phyloP scores from a whole-genome alignment of 495 filamentous ascomycete genomes.

The Aspergillus kassunensis region DNA sequence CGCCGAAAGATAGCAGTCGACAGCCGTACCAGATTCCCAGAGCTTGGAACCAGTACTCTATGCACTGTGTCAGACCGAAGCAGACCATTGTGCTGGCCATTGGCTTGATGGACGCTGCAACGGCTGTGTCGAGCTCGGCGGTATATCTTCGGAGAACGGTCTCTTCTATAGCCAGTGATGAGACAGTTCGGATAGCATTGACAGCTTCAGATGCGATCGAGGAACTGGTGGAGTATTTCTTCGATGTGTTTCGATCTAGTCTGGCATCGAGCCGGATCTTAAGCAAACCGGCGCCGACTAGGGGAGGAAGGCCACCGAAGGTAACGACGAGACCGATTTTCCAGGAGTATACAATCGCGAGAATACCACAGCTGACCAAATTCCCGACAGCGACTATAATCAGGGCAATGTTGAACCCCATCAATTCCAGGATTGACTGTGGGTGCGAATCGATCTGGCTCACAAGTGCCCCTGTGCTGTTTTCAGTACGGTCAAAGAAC shows the following conservation, averaged over 20 bases:
- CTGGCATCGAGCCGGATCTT: conserved; percentile 73
- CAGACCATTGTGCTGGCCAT: conserved; percentile 36
- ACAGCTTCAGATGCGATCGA: conserved; percentile 89
- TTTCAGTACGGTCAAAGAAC: conserved; percentile 83
- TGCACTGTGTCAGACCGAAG: conserved; percentile 36
- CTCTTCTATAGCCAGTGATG: conserved; percentile 74
- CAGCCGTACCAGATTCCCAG: conserved; percentile 53
- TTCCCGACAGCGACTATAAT: conserved; percentile 61
- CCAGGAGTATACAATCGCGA: conserved; percentile 44
- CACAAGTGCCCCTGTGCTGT: conserved; percentile 77
- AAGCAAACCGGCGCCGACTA: conserved; percentile 48
- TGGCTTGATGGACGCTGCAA: conserved; percentile 23
- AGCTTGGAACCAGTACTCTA: conserved; percentile 43
- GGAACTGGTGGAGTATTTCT: conserved; percentile 48
- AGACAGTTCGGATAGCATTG: conserved; percentile 85
- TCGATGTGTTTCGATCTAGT: conserved; percentile 55
- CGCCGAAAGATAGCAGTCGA: conserved; percentile 12
- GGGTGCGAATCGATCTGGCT: conserved; percentile 60
- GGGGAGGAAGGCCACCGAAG: conserved; percentile 35
- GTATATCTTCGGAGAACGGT: conserved; percentile 69
- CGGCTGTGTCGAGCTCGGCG: conserved; percentile 39
- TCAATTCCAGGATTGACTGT: conserved; percentile 80
- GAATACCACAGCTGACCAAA: conserved; percentile 34
- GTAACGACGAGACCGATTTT: conserved; percentile 52
- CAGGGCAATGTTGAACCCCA: conserved; percentile 74